Evolutionary conservation across 129 eudicot genomes (phyloP).

Genomic region (Mikania micrantha): DNA sequence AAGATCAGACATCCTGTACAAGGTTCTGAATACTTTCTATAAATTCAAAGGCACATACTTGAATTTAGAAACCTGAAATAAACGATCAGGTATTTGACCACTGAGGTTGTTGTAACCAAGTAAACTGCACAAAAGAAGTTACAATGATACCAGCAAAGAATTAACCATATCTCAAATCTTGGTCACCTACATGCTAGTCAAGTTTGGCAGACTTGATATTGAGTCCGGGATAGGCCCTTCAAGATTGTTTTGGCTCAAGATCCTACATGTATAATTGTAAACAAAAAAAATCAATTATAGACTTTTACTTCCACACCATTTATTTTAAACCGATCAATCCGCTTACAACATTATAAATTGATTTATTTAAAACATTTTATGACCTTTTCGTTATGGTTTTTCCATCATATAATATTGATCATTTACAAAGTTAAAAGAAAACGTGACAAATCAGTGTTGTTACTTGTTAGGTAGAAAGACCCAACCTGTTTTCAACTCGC

Average conservation of each 20-base stretch:
- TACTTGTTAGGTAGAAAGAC: background rate
- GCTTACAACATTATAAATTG: background rate
- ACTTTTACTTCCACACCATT: background rate
- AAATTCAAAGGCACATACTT: conserved; percentile 49
- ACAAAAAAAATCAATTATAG: background rate
- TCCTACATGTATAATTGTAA: conserved; percentile 39
- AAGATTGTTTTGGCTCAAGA: conserved; percentile 72
- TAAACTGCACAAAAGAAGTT: conserved; percentile 48
- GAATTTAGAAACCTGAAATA: conserved; percentile 64
- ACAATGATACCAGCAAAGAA: conserved; percentile 10
- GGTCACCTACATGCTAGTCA: conserved; percentile 63
- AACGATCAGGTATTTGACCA: conserved; percentile 66
- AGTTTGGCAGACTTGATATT: conserved; percentile 60
- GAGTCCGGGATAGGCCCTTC: conserved; percentile 80
- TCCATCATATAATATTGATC: background rate
- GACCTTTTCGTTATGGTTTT: background rate
- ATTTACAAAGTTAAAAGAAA: background rate
- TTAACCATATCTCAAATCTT: background rate
- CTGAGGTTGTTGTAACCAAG: conserved; percentile 69
- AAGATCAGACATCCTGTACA: conserved; percentile 15
- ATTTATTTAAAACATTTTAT: background rate
- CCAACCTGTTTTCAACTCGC: background rate
- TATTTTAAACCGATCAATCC: background rate
- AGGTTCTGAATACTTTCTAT: background rate
- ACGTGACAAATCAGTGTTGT: background rate